These are phyloP conservation scores for Aureobasidium sp. DNA, from an alignment of 2,329 filamentous ascomycete species.

Conservation along the genomic window DNA sequence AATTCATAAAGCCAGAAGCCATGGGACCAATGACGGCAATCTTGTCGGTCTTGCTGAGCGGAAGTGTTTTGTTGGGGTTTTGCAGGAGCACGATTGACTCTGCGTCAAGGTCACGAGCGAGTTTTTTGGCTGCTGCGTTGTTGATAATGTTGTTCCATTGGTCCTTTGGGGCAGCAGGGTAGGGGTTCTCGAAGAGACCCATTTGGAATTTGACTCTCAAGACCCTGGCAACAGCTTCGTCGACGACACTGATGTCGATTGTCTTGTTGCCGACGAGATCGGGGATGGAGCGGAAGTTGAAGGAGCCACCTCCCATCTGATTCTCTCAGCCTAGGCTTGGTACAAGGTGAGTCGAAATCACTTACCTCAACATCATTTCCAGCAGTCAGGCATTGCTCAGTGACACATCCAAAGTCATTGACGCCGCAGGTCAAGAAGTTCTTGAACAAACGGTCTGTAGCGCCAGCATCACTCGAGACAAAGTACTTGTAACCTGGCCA, in stretches of 20 bases:
- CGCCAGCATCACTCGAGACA: slow-evolving; percentile 60
- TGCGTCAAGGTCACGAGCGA: slow-evolving; percentile 59
- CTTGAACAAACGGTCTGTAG: slow-evolving; percentile 59
- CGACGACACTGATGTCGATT: slow-evolving; percentile 52
- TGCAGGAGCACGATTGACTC: slow-evolving; percentile 68
- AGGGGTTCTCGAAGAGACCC: slow-evolving; percentile 66
- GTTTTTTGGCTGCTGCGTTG: slow-evolving; percentile 49
- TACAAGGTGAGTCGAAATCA: not conserved
- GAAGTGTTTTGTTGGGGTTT: slow-evolving; percentile 59
- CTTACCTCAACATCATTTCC: slow-evolving; percentile 59
- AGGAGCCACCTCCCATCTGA: slow-evolving; percentile 57
- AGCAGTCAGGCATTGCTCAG: slow-evolving; percentile 55
- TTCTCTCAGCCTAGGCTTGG: not conserved
- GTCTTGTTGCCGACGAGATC: slow-evolving; percentile 56
- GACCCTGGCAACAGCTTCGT: slow-evolving; percentile 59
- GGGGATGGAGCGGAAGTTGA: slow-evolving; percentile 61
- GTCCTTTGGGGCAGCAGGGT: slow-evolving; percentile 50
- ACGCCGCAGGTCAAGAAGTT: slow-evolving; percentile 58
- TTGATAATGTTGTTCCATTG: slow-evolving; percentile 55
- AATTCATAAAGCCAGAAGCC: slow-evolving; percentile 65
- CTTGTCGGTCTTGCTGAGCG: slow-evolving; percentile 55
- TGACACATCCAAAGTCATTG: slow-evolving; percentile 57
- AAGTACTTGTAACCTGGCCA: slow-evolving; percentile 55
- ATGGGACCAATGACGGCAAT: slow-evolving; percentile 70
- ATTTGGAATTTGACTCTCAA: slow-evolving; percentile 62